Base-by-base conservation (phyloP, 352 stramenopile genomes). In the Lagenidium sp. region DNA sequence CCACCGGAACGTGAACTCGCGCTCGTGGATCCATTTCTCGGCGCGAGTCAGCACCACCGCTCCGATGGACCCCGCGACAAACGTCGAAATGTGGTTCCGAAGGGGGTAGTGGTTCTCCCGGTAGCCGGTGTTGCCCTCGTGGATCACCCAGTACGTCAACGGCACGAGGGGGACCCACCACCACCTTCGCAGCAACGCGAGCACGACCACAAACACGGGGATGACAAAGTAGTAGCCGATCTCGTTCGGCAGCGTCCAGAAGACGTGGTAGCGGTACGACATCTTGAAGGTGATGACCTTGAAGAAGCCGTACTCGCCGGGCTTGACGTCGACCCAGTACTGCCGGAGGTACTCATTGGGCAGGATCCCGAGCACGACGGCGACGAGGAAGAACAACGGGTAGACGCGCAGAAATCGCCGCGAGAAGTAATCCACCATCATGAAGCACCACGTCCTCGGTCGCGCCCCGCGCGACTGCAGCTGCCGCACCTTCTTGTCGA, bases 221-320 rank as follows among this genome's bases (percentile, higher is more conserved):
- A 77, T 72, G 44, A 68, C 55, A 26, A 72, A 70, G 50, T 77
- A 77, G 53, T 77, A 77, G 23, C 48, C 44, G 41, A 77, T 72
- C 58, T 77, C 61, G 16, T 72, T 40, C 11, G 65, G 65, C 25
- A 77, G 48, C 19, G 65, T 77, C 65, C 65, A 77, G 37, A 77
- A 68, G 25, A 77, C 61, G 30, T 63, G 61, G 61, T 66, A 77
- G 19, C 65, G 61, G 32, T 52, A 49, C 26, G 70, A 24, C 18
- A 59, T 55, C 25, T 69, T 50, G 40, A 75, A 79, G 10, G 53
- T 69, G 10, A 79, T 51, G 8, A 67, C 65, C 32, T 60, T 61
- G 47, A 55, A 52, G 4, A 75, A 28, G 24, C 62, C 53, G 41
- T 48, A 74, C 16, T 43, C 49, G 35, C 57, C 37, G 1, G 57